phyloP scores from a whole-genome alignment of 2,329 filamentous ascomycete species.

The Chrysoporthe deuterocubensis region DNA sequence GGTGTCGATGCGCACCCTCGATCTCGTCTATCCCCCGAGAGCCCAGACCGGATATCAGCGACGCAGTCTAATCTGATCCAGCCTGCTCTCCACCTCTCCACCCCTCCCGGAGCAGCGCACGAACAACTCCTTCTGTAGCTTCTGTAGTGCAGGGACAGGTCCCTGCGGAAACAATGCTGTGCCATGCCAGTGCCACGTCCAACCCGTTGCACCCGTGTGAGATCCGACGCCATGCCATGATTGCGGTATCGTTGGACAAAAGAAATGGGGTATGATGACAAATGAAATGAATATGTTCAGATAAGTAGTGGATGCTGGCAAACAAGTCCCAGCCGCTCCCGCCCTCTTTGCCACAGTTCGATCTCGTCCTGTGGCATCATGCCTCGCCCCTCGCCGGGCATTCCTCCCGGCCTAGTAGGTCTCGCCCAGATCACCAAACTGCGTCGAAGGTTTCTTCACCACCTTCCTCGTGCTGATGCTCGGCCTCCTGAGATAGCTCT shows the following conservation, averaged over 20 bases:
- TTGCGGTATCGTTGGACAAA: constrained; percentile 27
- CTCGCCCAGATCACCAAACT: constrained; percentile 53
- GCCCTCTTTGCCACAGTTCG: neutral
- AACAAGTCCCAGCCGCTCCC: neutral
- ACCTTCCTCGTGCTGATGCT: constrained; percentile 18
- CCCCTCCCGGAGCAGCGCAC: neutral
- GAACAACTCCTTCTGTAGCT: neutral
- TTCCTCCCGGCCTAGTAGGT: constrained; percentile 48
- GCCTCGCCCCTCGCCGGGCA: neutral
- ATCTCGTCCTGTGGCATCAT: constrained; percentile 1
- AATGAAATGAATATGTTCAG: constrained; percentile 28
- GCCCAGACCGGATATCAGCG: neutral
- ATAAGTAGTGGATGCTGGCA: constrained; percentile 12
- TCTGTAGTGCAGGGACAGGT: neutral
- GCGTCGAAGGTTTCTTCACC: constrained; percentile 19
- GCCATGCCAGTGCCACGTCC: constrained; percentile 20
- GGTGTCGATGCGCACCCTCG: neutral
- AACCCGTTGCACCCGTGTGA: constrained; percentile 27
- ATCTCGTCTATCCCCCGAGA: neutral
- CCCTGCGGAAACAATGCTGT: constrained; percentile 12
- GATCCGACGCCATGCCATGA: constrained; percentile 26
- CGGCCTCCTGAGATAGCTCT: constrained; percentile 19
- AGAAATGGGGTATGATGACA: constrained; percentile 30
- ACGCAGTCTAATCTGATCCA: neutral
- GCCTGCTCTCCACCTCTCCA: neutral